Base-by-base conservation (phyloP, 306 rosid species). In the Vigna unguiculata region DNA sequence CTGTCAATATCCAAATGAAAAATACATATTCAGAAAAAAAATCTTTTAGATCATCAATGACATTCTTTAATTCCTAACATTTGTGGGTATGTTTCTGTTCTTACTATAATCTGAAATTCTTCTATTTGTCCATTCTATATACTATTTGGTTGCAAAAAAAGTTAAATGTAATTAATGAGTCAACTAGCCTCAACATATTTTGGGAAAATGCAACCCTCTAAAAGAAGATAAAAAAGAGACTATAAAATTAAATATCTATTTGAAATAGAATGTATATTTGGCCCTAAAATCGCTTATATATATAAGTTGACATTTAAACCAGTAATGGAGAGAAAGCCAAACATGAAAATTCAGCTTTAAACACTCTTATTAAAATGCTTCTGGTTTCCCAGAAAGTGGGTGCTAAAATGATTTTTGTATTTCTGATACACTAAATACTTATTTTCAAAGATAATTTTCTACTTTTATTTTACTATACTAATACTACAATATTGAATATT, bases 1-100 rank as follows among this genome's bases (percentile, higher is more conserved):
- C 96, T 88, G 85, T 52, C 21, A 24, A 41, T 19, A 75, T 74
- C 68, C 67, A 36, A 64, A 57, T 22, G 58, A 20, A 57, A 34
- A 63, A 63, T 40, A 22, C 3, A 69, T 24, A 20, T 69, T 38
- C 16, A 43, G 21, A 30, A 36, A 57, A 36, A 57, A 46, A 73
- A 45, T 3, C 69, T 28, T 36, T 5, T 11, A 36, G 54, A 65
- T 36, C 0, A 30, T 2, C 3, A 40, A 40, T 40, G 45, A 6
- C 1, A 77, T 36, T 77, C 63, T 55, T 11, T 49, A 67, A 62
- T 76, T 58, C 52, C 59, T 20, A 61, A 49, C 22, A 41, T 7
- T 45, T 21, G 24, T 34, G 41, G 32, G 17, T n/a, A 30, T 54
- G 45, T 63, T n/a, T 70, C 53, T 46, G 36, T 58, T 19, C 61